phyloP scores from a whole-genome alignment of 257 asterid genomes.

The Solanum sejunctum region DNA sequence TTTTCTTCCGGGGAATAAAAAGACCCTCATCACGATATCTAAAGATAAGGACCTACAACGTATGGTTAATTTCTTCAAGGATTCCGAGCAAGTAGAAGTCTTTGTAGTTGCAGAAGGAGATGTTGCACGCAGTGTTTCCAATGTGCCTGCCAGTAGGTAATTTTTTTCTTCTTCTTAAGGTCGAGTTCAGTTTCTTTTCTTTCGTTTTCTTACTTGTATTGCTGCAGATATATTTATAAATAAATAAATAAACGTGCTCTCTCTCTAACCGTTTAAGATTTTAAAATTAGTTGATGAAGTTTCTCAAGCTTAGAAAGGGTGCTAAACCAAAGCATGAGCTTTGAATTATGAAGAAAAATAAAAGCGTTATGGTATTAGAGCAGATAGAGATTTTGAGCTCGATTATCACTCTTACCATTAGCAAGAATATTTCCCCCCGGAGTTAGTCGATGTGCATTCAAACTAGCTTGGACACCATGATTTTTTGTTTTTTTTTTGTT shows the following conservation, averaged over 20 bases:
- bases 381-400: neutral
- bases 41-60: constrained; percentile 95
- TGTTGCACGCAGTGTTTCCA: constrained; percentile 40
- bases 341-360: neutral
- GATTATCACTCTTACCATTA: neutral
- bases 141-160: constrained; percentile 85
- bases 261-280: neutral
- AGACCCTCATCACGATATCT: constrained; percentile 81
- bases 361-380: neutral
- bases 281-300: neutral
- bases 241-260: neutral
- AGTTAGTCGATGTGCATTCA: neutral
- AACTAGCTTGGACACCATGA: neutral
- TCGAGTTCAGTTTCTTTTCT: neutral
- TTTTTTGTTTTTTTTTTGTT: neutral
- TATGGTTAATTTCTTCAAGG: constrained; percentile 86
- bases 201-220: neutral
- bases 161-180: neutral
- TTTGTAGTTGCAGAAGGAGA: constrained; percentile 63
- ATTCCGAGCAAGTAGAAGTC: constrained; percentile 89
- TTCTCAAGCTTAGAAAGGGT: neutral
- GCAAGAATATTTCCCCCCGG: neutral
- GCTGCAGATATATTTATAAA: neutral
- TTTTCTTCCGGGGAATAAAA: constrained; percentile 84
- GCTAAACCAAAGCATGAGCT: neutral